These are phyloP conservation scores for Persicaria tinctoria DNA, from an alignment of 148 eudicot genomes.

Conservation along the genomic window DNA sequence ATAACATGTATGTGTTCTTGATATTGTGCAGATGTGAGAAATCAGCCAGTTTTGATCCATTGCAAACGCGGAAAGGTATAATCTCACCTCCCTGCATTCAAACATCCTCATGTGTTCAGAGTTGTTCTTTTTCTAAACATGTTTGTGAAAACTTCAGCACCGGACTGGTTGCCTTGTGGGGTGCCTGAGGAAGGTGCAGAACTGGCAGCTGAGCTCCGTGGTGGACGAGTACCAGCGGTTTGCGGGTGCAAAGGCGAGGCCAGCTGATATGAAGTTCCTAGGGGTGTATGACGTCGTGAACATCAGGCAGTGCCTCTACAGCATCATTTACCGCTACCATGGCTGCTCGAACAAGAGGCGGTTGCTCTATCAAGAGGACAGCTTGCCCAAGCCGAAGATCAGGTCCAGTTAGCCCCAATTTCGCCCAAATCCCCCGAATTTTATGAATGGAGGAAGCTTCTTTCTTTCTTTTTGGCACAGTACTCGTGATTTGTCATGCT, in stretches of 20 bases:
- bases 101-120: background rate
- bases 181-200: conserved; percentile 75
- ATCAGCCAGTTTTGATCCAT: conserved; percentile 72
- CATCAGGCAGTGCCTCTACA: conserved; percentile 29
- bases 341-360: conserved; percentile 15
- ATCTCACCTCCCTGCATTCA: background rate
- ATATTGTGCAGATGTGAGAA: conserved; percentile 55
- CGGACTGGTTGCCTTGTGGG: conserved; percentile 83
- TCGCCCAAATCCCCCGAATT: background rate
- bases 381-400: conserved; percentile 14
- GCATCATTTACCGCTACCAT: conserved; percentile 10
- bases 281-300: conserved; percentile 52
- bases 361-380: conserved; percentile 11
- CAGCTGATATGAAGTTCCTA: conserved; percentile 74
- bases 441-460: background rate
- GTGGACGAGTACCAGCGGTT: conserved; percentile 79
- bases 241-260: conserved; percentile 79
- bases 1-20: background rate
- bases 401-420: conserved; percentile 4
- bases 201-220: conserved; percentile 69
- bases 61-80: conserved; percentile 89
- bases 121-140: background rate
- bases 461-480: background rate
- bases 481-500: conserved; percentile 6
- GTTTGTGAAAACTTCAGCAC: conserved; percentile 17